A percentile compares a stretch with the other conserved stretches of the same genome.
Conservation (phyloP, 352 stramenopile species). For the Pythium monospermum region DNA sequence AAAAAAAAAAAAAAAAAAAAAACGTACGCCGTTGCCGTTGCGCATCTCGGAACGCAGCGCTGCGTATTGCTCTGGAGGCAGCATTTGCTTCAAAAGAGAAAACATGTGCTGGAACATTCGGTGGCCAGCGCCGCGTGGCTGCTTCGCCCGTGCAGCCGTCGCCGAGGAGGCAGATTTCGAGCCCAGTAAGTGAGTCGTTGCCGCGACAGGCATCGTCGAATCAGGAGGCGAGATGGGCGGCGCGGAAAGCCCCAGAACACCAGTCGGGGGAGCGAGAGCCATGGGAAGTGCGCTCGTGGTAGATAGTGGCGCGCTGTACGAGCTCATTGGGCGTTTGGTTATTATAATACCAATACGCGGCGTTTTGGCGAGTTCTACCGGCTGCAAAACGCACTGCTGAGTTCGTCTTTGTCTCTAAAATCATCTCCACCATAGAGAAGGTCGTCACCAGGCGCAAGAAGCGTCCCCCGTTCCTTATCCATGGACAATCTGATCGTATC, state of each 20-base stretch:
- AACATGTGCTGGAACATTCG: conserved; percentile 89
- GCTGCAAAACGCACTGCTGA: conserved; percentile 40
- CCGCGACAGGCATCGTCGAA: conserved; percentile 15
- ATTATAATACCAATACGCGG: not conserved
- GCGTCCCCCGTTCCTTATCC: no score
- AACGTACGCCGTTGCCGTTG: conserved; percentile 63
- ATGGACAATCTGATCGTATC: no score
- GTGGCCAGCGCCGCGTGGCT: conserved; percentile 58
- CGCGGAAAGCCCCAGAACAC: conserved; percentile 1
- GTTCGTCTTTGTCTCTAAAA: conserved; percentile 71
- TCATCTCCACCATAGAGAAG: conserved; percentile 79
- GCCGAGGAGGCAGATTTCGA: no score
- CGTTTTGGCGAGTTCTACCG: not conserved
- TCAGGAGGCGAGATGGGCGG: conserved; percentile 11
- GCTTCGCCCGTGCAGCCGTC: conserved; percentile 38
- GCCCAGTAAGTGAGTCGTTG: no score
- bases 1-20: not conserved
- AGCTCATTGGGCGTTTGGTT: conserved; percentile 14
- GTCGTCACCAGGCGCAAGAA: no score
- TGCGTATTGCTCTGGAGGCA: conserved; percentile 75
- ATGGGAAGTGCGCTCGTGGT: conserved; percentile 13
- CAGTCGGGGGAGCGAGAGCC: conserved; percentile 2
- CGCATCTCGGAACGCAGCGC: conserved; percentile 76
- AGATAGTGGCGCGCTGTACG: conserved; percentile 22
- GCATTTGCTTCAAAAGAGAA: conserved; percentile 74